phyloP scores from a whole-genome alignment of 2,329 filamentous ascomycete genomes.

The Fusarium albidum region DNA sequence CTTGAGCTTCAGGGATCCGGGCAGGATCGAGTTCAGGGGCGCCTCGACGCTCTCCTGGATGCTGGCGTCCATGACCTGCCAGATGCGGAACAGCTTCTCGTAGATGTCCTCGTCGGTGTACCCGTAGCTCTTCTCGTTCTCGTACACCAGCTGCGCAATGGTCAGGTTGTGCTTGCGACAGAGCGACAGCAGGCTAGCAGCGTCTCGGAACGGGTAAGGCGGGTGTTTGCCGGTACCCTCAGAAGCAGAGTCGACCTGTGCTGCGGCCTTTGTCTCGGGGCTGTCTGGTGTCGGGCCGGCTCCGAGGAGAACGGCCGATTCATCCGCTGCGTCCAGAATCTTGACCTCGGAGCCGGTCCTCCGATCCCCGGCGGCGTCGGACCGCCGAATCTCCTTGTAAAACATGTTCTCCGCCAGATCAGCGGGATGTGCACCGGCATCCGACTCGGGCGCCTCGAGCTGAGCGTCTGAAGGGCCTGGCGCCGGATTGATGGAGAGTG shows the following conservation, averaged over 20 bases:
- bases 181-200: slow-evolving; percentile 53
- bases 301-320: slow-evolving; percentile 16
- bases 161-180: slow-evolving; percentile 60
- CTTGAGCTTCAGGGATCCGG: slow-evolving; percentile 57
- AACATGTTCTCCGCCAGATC: slow-evolving; percentile 61
- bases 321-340: slow-evolving; percentile 38
- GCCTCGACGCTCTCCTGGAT: slow-evolving; percentile 59
- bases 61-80: slow-evolving; percentile 61
- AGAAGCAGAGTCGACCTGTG: slow-evolving; percentile 26
- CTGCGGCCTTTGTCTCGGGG: slow-evolving; percentile 8
- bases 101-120: slow-evolving; percentile 59
- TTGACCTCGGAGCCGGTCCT: slow-evolving; percentile 54
- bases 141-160: slow-evolving; percentile 60
- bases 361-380: slow-evolving; percentile 56
- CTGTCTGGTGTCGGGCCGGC: neutral
- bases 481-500: slow-evolving; percentile 55
- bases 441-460: slow-evolving; percentile 13
- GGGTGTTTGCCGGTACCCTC: slow-evolving; percentile 44
- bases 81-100: slow-evolving; percentile 57
- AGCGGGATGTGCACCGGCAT: slow-evolving; percentile 48
- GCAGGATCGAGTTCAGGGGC: slow-evolving; percentile 50
- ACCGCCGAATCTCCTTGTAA: slow-evolving; percentile 59
- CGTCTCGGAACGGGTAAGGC: slow-evolving; percentile 57
- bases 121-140: slow-evolving; percentile 61
- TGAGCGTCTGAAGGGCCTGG: slow-evolving; percentile 36